Base-by-base conservation (phyloP, 1,139 yeast species). In the Kodamaea sp. region DNA sequence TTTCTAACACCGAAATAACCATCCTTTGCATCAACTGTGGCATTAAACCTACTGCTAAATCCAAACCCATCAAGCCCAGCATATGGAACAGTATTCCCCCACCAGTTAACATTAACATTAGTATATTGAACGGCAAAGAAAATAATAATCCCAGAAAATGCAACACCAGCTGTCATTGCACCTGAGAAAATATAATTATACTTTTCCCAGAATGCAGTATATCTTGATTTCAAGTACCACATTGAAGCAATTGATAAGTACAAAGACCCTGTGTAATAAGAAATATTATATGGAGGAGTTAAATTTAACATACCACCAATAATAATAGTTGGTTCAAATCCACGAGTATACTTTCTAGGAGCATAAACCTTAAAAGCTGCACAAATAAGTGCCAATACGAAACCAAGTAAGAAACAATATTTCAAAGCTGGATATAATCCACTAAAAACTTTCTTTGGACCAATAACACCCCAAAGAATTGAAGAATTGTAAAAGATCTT, bases 381-480 rank as follows among this genome's bases (percentile, higher is more conserved):
- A 42, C 60, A 55, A 4, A 67, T 60, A 20, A 61, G 35, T 1
- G 60, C 68, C 24, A 59, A 44, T 22, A 63, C 35, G 5, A 50
- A 56, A 0, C 70, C 70, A 27, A 65, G 41, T 12, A 64, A 46
- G 44, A 65, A 63, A 42, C 68, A 63, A 58, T 62, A 65, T 38
- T 61, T 60, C 35, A 65, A 50, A 7, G 62, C 45, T 1, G 70
- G 70, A 40, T 63, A 63, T 9, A 63, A 42, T 1, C 65, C 65
- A 24, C 58, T 44, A 43, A 64, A 64, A 1, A 62, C 65, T 40
- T 56, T 62, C 24, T 58, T 55, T 0, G 68, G 68, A 1, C 71
- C 70, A 42, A 65, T 62, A 28, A 60, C 66, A 15, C 71, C 70
- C 55, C 63, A 65, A 41, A 62, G 57, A 25, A 65, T 52, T 37